Base-by-base conservation (phyloP, 2,329 filamentous ascomycete genomes). In the Aspergillus clavatus region DNA sequence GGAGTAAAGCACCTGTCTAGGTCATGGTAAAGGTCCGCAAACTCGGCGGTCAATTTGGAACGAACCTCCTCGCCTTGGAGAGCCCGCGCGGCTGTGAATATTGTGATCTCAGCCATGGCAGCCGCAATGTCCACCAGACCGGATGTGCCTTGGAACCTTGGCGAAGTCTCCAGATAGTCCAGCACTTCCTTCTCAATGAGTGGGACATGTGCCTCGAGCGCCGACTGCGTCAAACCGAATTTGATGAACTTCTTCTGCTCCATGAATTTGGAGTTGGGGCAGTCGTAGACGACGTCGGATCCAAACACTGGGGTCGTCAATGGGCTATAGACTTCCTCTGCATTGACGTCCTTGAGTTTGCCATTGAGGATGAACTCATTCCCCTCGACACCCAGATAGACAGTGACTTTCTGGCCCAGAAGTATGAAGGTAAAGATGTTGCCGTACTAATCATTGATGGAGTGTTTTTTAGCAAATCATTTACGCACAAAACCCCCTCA, bases 291-390 rank as follows among this genome's bases (percentile, higher is more conserved):
- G 21, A 94, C 87, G 67, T 89, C 87, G 52, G 82, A 83, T 52
- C 89, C 89, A 63, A 95, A 95, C 4, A 84, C 79, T 5, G 81
- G 81, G 1, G 78, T 83, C 14, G 77, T 81, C 43, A 95, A 76
- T 41, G 86, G 84, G 46, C 80, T 82, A 70, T 95, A 95, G 54
- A 95, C 84, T 61, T 95, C 89, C 71, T 95, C 89, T 19, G 89
- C 89, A 64, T 86, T 89, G 59, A 95, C 84, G 62, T 95, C 89
- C 72, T 86, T 88, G 60, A 89, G 77, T 73, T 94, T 95, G 59
- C 87, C 89, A 66, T 95, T 95, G 55, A 95, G 78, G 56, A 95
- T 90, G 66, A 95, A 95, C 54, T 95, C 88, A 69, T 94, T 95
- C 54, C 89, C 89, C 51, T 83, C 78, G 8, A 84, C 81, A 27